Percentiles rank a stretch among this genome's conserved stretches.
Evolutionary conservation across 2,329 filamentous ascomycete species (phyloP).

Genomic region (Neocatenulostroma microsporum): DNA sequence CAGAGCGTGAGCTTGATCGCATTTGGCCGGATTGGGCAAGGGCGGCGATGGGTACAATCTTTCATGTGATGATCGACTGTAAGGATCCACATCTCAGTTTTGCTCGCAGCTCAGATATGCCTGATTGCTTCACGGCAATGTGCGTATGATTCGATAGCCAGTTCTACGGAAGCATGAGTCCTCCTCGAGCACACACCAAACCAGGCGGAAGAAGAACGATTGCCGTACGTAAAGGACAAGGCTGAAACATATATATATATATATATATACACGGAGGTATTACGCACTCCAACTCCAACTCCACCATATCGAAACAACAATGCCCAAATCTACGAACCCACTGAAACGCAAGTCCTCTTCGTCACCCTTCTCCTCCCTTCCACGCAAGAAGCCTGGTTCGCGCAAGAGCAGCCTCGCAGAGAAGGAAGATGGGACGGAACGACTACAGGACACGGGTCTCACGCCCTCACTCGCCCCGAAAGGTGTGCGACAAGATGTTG

Average conservation of each 20-base stretch:
- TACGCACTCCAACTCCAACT: too few species aligned
- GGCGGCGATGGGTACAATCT: not conserved
- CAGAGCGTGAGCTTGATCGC: too few species aligned
- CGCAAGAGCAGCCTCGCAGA: conserved; percentile 15
- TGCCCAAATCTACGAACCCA: conserved; percentile 16
- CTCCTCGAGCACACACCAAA: too few species aligned
- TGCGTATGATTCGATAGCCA: too few species aligned
- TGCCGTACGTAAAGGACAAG: not conserved
- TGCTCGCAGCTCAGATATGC: too few species aligned
- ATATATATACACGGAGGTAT: too few species aligned
- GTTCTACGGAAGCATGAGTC: not conserved
- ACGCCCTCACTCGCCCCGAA: conserved; percentile 50
- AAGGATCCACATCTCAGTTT: too few species aligned
- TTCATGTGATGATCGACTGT: too few species aligned
- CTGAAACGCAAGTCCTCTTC: conserved; percentile 32
- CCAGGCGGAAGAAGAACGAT: not conserved
- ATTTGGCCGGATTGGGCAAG: not conserved
- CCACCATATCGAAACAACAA: conserved; percentile 3
- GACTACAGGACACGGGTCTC: conserved; percentile 52
- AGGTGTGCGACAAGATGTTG: conserved; percentile 53
- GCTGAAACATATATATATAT: not conserved
- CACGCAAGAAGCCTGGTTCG: conserved; percentile 28
- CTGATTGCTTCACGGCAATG: too few species aligned
- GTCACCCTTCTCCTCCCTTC: conserved; percentile 29
- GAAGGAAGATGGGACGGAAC: conserved; percentile 30